Percentiles rank a stretch among this genome's conserved stretches.
Evolutionary conservation across 78 protist genomes (phyloP).

Genomic region (Tieghemostelium lacteum): DNA sequence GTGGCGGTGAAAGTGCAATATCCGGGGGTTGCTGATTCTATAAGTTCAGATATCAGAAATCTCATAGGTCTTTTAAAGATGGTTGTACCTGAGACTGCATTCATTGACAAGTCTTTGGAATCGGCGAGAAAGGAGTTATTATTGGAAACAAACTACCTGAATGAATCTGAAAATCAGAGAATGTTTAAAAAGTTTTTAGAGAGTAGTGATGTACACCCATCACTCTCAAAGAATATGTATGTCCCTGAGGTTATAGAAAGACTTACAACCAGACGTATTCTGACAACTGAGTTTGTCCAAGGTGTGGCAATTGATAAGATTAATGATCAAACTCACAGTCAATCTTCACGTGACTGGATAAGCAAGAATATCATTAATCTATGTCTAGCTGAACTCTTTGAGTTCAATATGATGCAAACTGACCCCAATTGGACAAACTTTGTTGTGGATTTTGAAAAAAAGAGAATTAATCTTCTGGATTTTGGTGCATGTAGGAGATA

Average conservation of each 20-base stretch:
- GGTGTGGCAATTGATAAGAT: slow-evolving; percentile 85
- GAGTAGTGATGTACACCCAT: not conserved
- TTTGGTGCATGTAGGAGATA: slow-evolving; percentile 92
- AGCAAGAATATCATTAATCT: slow-evolving; percentile 66
- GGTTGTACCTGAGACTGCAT: slow-evolving; percentile 88
- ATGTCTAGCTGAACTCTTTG: slow-evolving; percentile 86
- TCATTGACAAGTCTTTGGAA: slow-evolving; percentile 82
- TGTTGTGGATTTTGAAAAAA: slow-evolving; percentile 79
- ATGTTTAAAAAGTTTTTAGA: slow-evolving; percentile 14
- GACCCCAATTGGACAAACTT: slow-evolving; percentile 95
- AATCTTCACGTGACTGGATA: slow-evolving; percentile 65
- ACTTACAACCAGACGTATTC: slow-evolving; percentile 61
- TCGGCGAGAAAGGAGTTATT: slow-evolving; percentile 79
- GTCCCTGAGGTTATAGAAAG: slow-evolving; percentile 37
- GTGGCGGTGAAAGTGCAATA: slow-evolving; percentile 92
- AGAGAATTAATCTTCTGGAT: slow-evolving; percentile 84
- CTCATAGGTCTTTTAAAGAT: slow-evolving; percentile 62
- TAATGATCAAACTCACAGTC: not conserved
- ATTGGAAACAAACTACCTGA: slow-evolving; percentile 89
- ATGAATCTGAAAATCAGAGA: slow-evolving; percentile 80
- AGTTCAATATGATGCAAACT: slow-evolving; percentile 90
- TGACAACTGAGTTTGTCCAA: slow-evolving; percentile 77
- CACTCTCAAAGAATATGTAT: slow-evolving; percentile 24
- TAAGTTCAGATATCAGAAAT: slow-evolving; percentile 85
- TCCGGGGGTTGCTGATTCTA: slow-evolving; percentile 92